phyloP scores from a whole-genome alignment of 169 alveolate species.

The Ichthyophthirius multifiliis region DNA sequence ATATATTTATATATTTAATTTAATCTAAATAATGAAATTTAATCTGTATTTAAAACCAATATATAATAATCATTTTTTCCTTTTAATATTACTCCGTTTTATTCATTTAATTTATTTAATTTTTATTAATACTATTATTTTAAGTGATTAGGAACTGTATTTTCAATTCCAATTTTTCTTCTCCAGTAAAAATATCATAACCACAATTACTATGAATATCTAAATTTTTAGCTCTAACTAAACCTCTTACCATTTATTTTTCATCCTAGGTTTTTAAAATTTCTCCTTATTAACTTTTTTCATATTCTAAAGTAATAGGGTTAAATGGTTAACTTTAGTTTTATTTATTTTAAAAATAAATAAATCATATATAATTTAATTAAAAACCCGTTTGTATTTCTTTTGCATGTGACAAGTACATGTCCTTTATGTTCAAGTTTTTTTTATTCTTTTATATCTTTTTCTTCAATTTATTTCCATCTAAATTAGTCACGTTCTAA shows the following conservation, averaged over 20 bases:
- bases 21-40: no score
- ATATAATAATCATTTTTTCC: no score
- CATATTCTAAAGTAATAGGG: slow-evolving; percentile 81
- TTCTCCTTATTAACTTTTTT: slow-evolving; percentile 70
- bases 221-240: slow-evolving; percentile 75
- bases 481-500: slow-evolving; percentile 74
- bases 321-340: slow-evolving; percentile 77
- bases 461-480: slow-evolving; percentile 79
- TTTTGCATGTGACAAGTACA: slow-evolving; percentile 68
- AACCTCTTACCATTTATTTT: slow-evolving; percentile 75
- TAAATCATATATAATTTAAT: not conserved
- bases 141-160: no score
- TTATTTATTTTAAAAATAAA: not conserved
- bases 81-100: no score
- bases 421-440: slow-evolving; percentile 60
- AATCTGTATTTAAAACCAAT: no score
- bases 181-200: slow-evolving; percentile 83
- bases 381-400: slow-evolving; percentile 53
- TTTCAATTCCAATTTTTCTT: no score
- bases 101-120: no score
- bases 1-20: no score
- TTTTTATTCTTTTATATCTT: slow-evolving; percentile 59
- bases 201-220: slow-evolving; percentile 78
- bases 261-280: slow-evolving; percentile 72
- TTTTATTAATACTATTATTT: no score